A percentile compares a stretch with the other conserved stretches of the same genome.
Evolutionary conservation across 345 rosid species (phyloP).

Genomic region (Durio zibethinus): DNA sequence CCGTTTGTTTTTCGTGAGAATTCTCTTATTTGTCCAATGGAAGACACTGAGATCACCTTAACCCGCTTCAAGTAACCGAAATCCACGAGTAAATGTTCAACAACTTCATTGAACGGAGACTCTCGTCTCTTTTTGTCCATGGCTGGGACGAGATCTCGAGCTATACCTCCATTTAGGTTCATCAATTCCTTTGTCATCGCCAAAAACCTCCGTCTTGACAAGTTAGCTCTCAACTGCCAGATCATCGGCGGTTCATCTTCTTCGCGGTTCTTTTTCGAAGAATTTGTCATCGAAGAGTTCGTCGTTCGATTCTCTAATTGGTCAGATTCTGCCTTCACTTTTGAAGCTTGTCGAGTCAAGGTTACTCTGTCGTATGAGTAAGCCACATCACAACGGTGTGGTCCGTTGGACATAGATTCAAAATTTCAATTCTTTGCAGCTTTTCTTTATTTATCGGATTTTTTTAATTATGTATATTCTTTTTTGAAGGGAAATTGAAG

Average conservation of each 20-base stretch:
- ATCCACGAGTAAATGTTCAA: conserved; percentile 27
- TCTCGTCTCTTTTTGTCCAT: conserved; percentile 59
- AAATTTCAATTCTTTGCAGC: too few species aligned
- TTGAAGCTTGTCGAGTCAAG: conserved; percentile 59
- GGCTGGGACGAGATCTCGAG: conserved; percentile 66
- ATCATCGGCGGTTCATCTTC: conserved; percentile 45
- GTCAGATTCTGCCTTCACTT: conserved; percentile 55
- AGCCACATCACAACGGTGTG: not conserved
- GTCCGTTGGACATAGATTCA: too few species aligned
- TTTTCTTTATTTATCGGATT: conserved; percentile 9
- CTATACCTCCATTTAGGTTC: conserved; percentile 55
- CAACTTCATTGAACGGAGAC: conserved; percentile 44
- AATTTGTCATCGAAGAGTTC: conserved; percentile 48
- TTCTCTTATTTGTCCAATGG: not conserved
- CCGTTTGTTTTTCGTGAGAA: conserved; percentile 8
- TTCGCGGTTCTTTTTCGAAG: conserved; percentile 37
- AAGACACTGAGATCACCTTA: not conserved
- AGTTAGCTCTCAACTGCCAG: conserved; percentile 39
- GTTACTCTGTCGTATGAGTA: conserved; percentile 17
- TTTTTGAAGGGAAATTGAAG: conserved; percentile 38
- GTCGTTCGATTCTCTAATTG: conserved; percentile 59
- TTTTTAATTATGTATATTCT: not conserved
- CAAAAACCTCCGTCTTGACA: conserved; percentile 47
- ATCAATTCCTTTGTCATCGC: conserved; percentile 44
- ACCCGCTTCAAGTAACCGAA: not conserved